Conservation (phyloP, 257 asterid genomes). For the Coffea canephora region DNA sequence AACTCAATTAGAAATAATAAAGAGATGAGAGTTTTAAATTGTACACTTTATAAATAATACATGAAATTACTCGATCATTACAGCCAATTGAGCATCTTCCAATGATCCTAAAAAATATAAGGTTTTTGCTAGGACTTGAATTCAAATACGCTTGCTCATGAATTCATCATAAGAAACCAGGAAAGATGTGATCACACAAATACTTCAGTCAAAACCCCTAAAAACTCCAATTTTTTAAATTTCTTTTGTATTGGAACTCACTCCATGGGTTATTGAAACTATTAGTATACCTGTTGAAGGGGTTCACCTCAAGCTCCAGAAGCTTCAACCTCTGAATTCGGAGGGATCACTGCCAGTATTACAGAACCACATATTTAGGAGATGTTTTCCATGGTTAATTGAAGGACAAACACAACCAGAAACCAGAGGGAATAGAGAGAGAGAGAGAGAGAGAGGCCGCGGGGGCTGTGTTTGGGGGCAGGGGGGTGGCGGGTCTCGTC, state of each 20-base stretch:
- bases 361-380: not conserved
- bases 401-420: not conserved
- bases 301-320: conserved; percentile 4
- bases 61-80: not conserved
- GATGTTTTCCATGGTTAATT: not conserved
- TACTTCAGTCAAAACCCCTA: not conserved
- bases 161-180: not conserved
- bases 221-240: not conserved
- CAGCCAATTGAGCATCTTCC: not conserved
- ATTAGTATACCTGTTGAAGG: too few relatives aligned
- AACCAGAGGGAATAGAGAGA: not conserved
- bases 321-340: too few relatives aligned
- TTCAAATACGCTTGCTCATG: not conserved
- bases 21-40: not conserved
- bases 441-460: not conserved
- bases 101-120: conserved; percentile 1
- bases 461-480: not conserved
- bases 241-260: not conserved
- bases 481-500: not conserved
- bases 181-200: not conserved
- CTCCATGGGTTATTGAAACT: not conserved
- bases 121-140: not conserved
- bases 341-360: not conserved
- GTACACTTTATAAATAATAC: not conserved
- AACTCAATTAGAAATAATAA: not conserved